These are phyloP conservation scores for Fusarium equiseti DNA, from an alignment of 2,329 filamentous ascomycete genomes.

Conservation along the genomic window DNA sequence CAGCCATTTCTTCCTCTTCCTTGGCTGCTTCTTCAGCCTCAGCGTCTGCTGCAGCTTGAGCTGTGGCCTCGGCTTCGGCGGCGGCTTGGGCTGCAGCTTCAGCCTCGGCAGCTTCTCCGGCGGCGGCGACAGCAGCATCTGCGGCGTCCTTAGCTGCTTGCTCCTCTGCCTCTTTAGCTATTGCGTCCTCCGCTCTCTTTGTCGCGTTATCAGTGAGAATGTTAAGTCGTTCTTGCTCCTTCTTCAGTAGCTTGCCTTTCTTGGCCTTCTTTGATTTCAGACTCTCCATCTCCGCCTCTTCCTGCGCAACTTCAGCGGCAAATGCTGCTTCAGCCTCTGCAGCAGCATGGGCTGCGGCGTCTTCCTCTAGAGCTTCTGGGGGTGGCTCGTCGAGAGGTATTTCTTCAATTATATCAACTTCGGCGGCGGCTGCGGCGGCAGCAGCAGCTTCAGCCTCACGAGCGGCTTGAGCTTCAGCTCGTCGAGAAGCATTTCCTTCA, in stretches of 20 bases:
- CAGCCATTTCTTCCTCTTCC: slow-evolving; percentile 45
- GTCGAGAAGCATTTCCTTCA: slow-evolving; percentile 32
- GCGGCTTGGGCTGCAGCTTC: slow-evolving; percentile 36
- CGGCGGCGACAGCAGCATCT: slow-evolving; percentile 23
- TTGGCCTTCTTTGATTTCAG: slow-evolving; percentile 50
- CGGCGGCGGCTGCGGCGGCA: neutral
- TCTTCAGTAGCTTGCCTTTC: slow-evolving; percentile 48
- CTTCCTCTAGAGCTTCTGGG: slow-evolving; percentile 21
- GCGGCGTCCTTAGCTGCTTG: slow-evolving; percentile 29
- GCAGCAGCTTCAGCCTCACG: slow-evolving; percentile 32
- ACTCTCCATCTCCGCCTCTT: slow-evolving; percentile 43
- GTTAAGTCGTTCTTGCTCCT: slow-evolving; percentile 40
- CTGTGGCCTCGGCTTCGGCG: slow-evolving; percentile 27
- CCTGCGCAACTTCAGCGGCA: slow-evolving; percentile 34
- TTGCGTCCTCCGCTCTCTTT: slow-evolving; percentile 30
- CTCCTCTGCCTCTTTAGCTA: slow-evolving; percentile 36
- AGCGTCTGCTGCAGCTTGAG: slow-evolving; percentile 26
- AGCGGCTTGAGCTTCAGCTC: slow-evolving; percentile 33
- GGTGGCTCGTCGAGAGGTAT: slow-evolving; percentile 26
- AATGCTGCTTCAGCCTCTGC: slow-evolving; percentile 32
- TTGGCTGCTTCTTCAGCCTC: slow-evolving; percentile 35
- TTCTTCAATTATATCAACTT: slow-evolving; percentile 14
- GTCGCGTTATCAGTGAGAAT: slow-evolving; percentile 32
- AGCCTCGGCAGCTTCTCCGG: slow-evolving; percentile 32
- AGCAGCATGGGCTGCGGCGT: slow-evolving; percentile 30